phyloP scores from a whole-genome alignment of 2,329 filamentous ascomycete species.

The Venturia pyrina region DNA sequence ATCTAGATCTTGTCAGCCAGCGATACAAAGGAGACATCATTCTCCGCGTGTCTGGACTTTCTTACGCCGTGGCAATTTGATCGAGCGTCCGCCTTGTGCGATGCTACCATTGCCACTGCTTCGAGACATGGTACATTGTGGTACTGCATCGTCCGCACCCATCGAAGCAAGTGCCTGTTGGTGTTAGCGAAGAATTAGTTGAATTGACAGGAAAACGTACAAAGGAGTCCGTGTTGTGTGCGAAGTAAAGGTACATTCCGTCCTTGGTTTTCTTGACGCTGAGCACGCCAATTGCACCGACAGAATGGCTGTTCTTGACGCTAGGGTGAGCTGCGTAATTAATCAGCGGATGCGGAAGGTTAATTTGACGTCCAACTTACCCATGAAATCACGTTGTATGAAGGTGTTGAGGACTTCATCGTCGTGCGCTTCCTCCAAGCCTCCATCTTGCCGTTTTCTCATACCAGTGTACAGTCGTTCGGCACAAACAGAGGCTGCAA shows the following conservation, averaged over 20 bases:
- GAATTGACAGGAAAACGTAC: neutral
- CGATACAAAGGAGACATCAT: neutral
- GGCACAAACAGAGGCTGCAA: slow-evolving; percentile 79
- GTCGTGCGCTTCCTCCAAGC: slow-evolving; percentile 39
- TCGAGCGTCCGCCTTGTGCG: slow-evolving; percentile 34
- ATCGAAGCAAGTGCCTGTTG: slow-evolving; percentile 70
- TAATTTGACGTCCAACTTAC: slow-evolving; percentile 25
- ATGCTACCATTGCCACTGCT: slow-evolving; percentile 43
- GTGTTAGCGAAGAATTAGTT: slow-evolving; percentile 9
- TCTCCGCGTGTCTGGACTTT: neutral
- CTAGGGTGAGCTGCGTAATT: slow-evolving; percentile 56
- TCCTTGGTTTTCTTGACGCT: slow-evolving; percentile 72
- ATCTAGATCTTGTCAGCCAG: neutral
- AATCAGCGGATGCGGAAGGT: slow-evolving; percentile 13
- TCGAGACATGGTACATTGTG: slow-evolving; percentile 82
- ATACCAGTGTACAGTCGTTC: slow-evolving; percentile 70
- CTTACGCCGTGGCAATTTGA: neutral
- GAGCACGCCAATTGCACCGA: slow-evolving; percentile 85
- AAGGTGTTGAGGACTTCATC: slow-evolving; percentile 67
- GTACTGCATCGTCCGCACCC: slow-evolving; percentile 64
- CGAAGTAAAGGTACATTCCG: slow-evolving; percentile 81
- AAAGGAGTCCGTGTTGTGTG: slow-evolving; percentile 86
- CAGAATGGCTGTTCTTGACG: slow-evolving; percentile 66
- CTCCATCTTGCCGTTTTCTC: slow-evolving; percentile 49
- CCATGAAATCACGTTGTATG: slow-evolving; percentile 84